Conservation (phyloP, 1,284 basidiomycete species). For the Schizophyllum amplum region DNA sequence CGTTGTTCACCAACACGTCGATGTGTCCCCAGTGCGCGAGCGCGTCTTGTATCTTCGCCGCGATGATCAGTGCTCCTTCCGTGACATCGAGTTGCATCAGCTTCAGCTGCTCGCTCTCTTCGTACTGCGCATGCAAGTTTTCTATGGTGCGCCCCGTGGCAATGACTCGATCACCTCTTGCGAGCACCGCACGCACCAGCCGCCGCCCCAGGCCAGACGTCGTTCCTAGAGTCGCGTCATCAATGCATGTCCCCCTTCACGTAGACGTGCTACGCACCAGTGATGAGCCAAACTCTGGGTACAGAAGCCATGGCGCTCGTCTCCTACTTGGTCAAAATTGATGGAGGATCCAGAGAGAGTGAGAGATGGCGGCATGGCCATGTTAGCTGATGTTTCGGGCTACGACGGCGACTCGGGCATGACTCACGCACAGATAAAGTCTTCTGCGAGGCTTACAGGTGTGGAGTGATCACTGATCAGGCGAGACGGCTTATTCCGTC, state of each 20-base stretch:
- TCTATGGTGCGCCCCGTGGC: constrained; percentile 8
- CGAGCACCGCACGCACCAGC: constrained; percentile 9
- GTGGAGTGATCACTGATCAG: too few relatives aligned
- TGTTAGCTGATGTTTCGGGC: too few relatives aligned
- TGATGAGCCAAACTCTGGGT: constrained; percentile 12
- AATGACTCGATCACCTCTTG: constrained; percentile 11
- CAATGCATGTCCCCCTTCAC: not conserved
- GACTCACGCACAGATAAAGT: too few relatives aligned
- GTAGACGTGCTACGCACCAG: constrained; percentile 3
- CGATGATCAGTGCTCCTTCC: constrained; percentile 14
- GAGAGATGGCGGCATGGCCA: too few relatives aligned
- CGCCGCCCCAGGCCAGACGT: constrained; percentile 12
- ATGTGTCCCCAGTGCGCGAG: constrained; percentile 41
- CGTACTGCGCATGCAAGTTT: constrained; percentile 3
- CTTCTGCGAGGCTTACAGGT: too few relatives aligned
- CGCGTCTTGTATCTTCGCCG: constrained; percentile 32
- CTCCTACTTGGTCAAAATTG: too few relatives aligned
- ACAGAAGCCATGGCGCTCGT: constrained; percentile 2
- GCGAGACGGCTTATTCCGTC: too few relatives aligned
- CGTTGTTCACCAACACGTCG: constrained; percentile 56
- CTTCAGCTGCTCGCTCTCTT: constrained; percentile 5
- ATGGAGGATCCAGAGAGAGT: too few relatives aligned
- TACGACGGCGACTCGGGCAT: too few relatives aligned
- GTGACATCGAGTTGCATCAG: constrained; percentile 12
- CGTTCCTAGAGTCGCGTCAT: constrained; percentile 1